Evolutionary conservation across 768 basidiomycete species (phyloP).

Genomic region (Podaxis carcinomalis): DNA sequence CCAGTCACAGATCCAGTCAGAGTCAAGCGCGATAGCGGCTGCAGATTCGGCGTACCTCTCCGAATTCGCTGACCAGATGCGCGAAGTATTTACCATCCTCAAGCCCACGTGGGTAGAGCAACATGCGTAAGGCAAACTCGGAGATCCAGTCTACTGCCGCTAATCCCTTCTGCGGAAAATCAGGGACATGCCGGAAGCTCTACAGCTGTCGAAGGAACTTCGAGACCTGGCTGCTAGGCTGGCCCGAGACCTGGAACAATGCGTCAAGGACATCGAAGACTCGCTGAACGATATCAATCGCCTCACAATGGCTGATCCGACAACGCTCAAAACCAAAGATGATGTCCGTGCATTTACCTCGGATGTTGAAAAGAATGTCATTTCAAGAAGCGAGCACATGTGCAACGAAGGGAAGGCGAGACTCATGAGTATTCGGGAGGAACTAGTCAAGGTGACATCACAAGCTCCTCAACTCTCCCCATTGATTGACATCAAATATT

Average conservation of each 20-base stretch:
- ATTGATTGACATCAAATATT: neutral
- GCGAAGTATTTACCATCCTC: neutral
- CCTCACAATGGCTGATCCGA: neutral
- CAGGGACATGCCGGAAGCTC: neutral
- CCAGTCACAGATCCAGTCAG: neutral
- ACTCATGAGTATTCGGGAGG: neutral
- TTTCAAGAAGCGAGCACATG: neutral
- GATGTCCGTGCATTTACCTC: neutral
- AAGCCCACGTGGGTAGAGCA: neutral
- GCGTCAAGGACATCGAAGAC: neutral
- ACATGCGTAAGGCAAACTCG: neutral
- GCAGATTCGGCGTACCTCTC: neutral
- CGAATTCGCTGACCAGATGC: neutral
- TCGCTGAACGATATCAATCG: neutral
- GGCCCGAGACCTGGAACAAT: neutral
- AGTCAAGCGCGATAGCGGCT: neutral
- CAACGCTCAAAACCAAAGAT: neutral
- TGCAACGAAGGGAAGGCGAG: neutral
- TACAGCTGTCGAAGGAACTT: neutral
- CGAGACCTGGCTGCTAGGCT: neutral
- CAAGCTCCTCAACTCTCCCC: rapidly evolving
- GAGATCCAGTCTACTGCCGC: neutral
- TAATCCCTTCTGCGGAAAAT: neutral
- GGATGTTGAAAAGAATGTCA: neutral
- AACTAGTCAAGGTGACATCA: neutral